Evolutionary conservation across 768 basidiomycete species (phyloP), one percentile per base, ranked within the genome.

Genomic region (Austroboletus eburneus): DNA sequence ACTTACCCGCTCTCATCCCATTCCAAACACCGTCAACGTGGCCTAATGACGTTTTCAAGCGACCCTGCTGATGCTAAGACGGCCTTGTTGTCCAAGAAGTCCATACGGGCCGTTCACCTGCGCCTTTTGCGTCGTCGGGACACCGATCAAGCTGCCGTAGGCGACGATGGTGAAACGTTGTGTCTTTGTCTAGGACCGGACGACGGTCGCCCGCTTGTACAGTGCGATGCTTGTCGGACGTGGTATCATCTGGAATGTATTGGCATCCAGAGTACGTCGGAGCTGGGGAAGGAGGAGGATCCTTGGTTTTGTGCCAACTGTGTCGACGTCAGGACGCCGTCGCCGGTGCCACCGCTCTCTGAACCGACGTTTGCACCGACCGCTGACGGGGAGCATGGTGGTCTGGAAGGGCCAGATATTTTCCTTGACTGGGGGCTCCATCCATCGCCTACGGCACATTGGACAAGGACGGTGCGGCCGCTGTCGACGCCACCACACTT

Each of bases 161-260:
- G 69, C 10, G 72, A 72, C 12, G 76, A 76, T 5, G 76, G 75
- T 10, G 77, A 78, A 39, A 64, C 74, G 16, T 57, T 81, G 16
- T 91, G 89, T 60, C 71, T 85, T 22, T 91, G 88, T 59, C 66
- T 69, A 35, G 83, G 80, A 16, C 70, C 67, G 42, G 83, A 86
- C 55, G 84, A 88, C 48, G 87, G 83, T 4, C 71, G 83, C n/a
- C 77, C 81, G 48, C 72, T 87, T 38, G 90, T 91, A 25, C 89
- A 90, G 57, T 92, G 89, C 54, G 88, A 91, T 56, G 73, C 74
- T 4, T 92, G 89, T 62, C 72, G 79, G 59, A 81, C 72, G 14
- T 92, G 89, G 89, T 91, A 85, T 59, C 89, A 92, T 65, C 72
- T 89, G 25, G 68, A 78, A 36, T 92, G 89, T 64, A 81, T 91